Evolutionary conservation across 2,329 filamentous ascomycete genomes (phyloP), one percentile per base, ranked within the genome.

Genomic region (Ascocoryne sarcoides): DNA sequence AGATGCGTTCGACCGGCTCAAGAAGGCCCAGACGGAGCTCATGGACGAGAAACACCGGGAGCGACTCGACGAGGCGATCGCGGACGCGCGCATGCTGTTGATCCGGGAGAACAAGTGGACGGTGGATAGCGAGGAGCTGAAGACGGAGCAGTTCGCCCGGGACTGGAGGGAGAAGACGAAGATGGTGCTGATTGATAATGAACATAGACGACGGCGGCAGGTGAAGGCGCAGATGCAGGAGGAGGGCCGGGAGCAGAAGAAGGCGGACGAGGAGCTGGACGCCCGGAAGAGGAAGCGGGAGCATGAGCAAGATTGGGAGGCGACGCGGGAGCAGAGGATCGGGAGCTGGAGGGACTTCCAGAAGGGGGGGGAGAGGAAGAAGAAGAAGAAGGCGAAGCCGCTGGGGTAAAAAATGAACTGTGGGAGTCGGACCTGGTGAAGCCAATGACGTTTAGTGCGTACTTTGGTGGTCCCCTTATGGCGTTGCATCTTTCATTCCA

Each of bases 71-170:
- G 92, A 96, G 65, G 84, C 86, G 53, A 96, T 96, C 54, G 84
- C 90, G 28, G 92, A 98, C 63, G 92, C 92, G 36, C 87, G 92
- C 56, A 90, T 92, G 76, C 76, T 98, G 31, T 71, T 96, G 42
- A 92, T 98, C 58, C 84, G 92, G 50, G 89, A 96, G 62, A 82
- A 87, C 64, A 95, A 95, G 62, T 90, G 90, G 73, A 95, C 82
- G 0, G 77, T 85, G 37, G 88, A 98, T 65, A 86, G 81, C 51
- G 79, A 83, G 39, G 92, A 96, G 66, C 73, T 90, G 49, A 82
- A 88, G 64, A 87, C 86, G 23, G 77, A 82, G 10, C 79, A 84
- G 35, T 96, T 96, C 60, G 80, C 80, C 51, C 75, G 74, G 53
- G 79, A 84, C 60, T 98, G 92, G 92, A 79, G 85, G 52, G 79